These are phyloP conservation scores for Globisporangium sylvaticum DNA, from an alignment of 352 stramenopile species.

Conservation along the genomic window DNA sequence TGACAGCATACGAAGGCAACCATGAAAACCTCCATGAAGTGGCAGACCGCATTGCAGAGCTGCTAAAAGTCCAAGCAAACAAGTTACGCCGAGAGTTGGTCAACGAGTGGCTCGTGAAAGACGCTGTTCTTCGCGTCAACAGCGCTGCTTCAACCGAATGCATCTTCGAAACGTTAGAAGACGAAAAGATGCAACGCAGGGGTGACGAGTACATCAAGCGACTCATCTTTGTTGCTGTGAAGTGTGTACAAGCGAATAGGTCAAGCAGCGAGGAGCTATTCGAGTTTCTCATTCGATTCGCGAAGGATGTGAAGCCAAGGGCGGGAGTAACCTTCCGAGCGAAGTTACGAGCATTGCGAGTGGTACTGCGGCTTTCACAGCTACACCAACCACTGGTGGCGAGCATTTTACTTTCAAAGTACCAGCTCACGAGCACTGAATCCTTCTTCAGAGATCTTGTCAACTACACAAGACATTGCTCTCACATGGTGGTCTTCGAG, in stretches of 20 bases:
- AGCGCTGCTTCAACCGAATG: constrained; percentile 9
- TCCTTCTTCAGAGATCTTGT: constrained; percentile 34
- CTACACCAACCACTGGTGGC: constrained; percentile 18
- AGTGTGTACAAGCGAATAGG: constrained; percentile 17
- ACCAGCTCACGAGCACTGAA: constrained; percentile 13
- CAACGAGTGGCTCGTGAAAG: constrained; percentile 46
- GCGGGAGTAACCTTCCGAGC: constrained; percentile 55
- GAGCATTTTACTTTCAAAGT: constrained; percentile 22
- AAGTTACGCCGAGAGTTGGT: constrained; percentile 38
- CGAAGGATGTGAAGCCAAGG: constrained; percentile 35
- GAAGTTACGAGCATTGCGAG: constrained; percentile 39
- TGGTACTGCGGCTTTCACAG: constrained; percentile 32
- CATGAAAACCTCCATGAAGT: constrained; percentile 29
- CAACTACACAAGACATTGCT: constrained; percentile 28
- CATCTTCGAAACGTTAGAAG: constrained; percentile 30
- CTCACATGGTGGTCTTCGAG: constrained; percentile 48
- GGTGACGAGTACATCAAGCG: constrained; percentile 34
- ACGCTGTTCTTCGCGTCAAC: constrained; percentile 26
- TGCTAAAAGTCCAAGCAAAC: constrained; percentile 24
- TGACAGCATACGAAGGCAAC: constrained; percentile 26
- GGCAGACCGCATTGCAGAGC: constrained; percentile 23
- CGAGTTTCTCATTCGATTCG: constrained; percentile 35
- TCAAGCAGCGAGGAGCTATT: constrained; percentile 27
- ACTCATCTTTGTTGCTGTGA: constrained; percentile 28
- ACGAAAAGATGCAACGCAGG: constrained; percentile 22